Evolutionary conservation across 352 stramenopile species (phyloP).

Genomic region (Saprolegnia parasitica): DNA sequence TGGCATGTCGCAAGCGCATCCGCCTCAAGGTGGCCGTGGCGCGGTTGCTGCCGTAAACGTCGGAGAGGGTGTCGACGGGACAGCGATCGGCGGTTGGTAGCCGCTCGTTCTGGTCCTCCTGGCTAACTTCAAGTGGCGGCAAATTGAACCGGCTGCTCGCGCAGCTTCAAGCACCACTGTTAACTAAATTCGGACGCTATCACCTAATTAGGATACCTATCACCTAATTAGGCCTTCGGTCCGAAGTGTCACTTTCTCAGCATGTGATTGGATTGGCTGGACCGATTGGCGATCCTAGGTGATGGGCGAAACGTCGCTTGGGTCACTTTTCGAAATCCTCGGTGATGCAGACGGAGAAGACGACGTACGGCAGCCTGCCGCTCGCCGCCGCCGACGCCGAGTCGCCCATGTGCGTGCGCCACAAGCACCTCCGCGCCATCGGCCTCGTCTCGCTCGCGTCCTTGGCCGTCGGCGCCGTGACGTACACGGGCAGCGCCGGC

Average conservation of each 20-base stretch:
- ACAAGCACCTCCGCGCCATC: neutral
- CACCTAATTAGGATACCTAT: too few relatives aligned
- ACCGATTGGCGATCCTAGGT: neutral
- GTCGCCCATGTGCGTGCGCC: neutral
- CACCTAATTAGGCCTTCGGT: too few relatives aligned
- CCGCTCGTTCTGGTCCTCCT: too few relatives aligned
- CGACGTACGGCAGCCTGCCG: neutral
- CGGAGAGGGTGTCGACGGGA: too few relatives aligned
- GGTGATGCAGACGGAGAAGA: neutral
- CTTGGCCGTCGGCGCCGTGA: neutral
- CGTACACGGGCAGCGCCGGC: neutral
- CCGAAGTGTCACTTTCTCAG: neutral
- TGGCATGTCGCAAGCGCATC: too few relatives aligned
- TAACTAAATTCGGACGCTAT: too few relatives aligned
- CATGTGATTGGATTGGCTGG: neutral
- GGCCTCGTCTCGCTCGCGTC: neutral
- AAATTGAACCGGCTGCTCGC: too few relatives aligned
- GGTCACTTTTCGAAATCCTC: constrained; percentile 19
- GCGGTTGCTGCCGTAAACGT: too few relatives aligned
- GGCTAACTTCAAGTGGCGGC: too few relatives aligned
- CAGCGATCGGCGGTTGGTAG: too few relatives aligned
- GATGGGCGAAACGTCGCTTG: neutral
- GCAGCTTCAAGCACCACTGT: too few relatives aligned
- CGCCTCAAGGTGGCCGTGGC: too few relatives aligned
- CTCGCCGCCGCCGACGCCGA: neutral